phyloP scores from a whole-genome alignment of 2,329 filamentous ascomycete species.

The Plectosphaerella cucumerina region DNA sequence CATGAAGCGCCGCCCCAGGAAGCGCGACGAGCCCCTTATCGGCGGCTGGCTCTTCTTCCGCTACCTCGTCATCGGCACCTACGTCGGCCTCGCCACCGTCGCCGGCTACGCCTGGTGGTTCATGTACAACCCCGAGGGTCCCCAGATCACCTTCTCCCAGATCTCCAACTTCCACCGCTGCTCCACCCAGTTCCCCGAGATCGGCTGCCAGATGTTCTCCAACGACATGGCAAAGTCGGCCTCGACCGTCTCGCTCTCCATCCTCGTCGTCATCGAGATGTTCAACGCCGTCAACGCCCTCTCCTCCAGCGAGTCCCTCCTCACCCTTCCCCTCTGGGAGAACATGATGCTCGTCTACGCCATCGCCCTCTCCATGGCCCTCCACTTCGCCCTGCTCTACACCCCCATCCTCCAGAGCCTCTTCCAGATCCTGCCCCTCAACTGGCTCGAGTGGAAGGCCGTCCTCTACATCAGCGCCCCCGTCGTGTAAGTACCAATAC shows the following conservation, averaged over 20 bases:
- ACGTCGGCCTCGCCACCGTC: constrained; percentile 92
- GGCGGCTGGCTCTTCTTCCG: constrained; percentile 96
- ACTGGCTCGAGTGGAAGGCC: constrained; percentile 86
- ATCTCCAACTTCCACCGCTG: constrained; percentile 93
- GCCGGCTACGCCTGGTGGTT: constrained; percentile 99
- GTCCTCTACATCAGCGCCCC: constrained; percentile 84
- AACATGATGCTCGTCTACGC: constrained; percentile 99
- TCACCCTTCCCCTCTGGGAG: constrained; percentile 93
- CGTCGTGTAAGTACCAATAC: constrained; percentile 68
- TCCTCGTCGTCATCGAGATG: constrained; percentile 98
- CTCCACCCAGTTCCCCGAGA: constrained; percentile 76
- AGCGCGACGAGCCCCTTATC: constrained; percentile 89
- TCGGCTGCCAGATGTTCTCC: constrained; percentile 88
- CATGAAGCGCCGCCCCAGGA: constrained; percentile 87
- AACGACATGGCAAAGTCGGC: constrained; percentile 84
- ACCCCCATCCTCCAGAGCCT: constrained; percentile 81
- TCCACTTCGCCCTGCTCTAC: constrained; percentile 94
- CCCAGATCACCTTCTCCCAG: constrained; percentile 87
- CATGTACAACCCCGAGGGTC: constrained; percentile 88
- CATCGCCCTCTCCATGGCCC: constrained; percentile 84
- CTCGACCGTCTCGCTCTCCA: constrained; percentile 87
- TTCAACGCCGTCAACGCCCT: constrained; percentile 98
- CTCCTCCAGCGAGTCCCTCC: constrained; percentile 87
- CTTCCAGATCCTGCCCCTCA: constrained; percentile 87
- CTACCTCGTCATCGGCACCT: constrained; percentile 93